phyloP scores from a whole-genome alignment of 176 grass and related monocot species.

The Triticum timopheevii region DNA sequence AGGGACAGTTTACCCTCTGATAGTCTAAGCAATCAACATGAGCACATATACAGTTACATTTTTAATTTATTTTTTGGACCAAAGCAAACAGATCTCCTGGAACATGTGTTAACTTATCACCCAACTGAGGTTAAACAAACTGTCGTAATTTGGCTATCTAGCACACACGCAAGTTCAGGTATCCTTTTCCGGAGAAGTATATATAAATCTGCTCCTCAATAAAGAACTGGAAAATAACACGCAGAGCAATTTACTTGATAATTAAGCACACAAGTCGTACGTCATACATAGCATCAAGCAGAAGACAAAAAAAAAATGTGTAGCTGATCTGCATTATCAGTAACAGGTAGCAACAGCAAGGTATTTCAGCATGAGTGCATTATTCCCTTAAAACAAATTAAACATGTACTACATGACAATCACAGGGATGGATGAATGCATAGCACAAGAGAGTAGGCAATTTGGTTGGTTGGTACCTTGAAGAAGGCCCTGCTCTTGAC shows the following conservation, averaged over 20 bases:
- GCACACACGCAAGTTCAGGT: neutral
- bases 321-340: neutral
- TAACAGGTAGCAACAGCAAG: too few relatives aligned
- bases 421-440: neutral
- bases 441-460: too few relatives aligned
- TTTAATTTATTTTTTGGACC: neutral
- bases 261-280: too few relatives aligned
- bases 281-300: too few relatives aligned
- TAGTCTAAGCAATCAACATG: neutral
- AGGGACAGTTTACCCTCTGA: neutral
- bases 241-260: too few relatives aligned
- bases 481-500: conserved; percentile 82
- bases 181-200: neutral
- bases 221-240: too few relatives aligned
- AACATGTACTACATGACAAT: neutral
- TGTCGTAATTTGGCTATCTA: neutral
- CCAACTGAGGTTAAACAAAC: neutral
- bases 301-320: too few relatives aligned
- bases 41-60: neutral
- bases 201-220: neutral
- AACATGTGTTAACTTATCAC: neutral
- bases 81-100: neutral
- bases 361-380: too few relatives aligned
- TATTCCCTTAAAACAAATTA: neutral
- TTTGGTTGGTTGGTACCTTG: conserved; percentile 50